These are phyloP conservation scores for Cajanus cajan DNA, from an alignment of 306 rosid species.

Conservation along the genomic window DNA sequence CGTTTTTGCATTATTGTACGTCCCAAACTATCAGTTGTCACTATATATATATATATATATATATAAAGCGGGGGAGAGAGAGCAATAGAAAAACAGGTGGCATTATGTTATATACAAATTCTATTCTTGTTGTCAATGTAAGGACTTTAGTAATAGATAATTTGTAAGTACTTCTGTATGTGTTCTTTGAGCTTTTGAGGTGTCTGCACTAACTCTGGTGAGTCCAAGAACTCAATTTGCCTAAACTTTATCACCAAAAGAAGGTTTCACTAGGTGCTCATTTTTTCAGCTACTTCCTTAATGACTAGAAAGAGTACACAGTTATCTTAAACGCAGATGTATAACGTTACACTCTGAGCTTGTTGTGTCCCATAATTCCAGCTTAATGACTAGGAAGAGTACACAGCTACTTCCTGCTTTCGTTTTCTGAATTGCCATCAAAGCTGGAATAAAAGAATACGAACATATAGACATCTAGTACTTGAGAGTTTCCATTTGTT, in stretches of 20 bases:
- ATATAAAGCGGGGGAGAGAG: background rate
- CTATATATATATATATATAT: background rate
- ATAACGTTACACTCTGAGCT: background rate
- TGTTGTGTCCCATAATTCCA: background rate
- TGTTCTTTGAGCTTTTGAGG: no score
- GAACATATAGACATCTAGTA: background rate
- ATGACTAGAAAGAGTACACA: constrained; percentile 1
- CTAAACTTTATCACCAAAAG: background rate
- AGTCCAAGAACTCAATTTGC: no score
- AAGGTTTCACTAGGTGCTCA: background rate
- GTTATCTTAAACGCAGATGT: background rate
- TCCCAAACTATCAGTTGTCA: constrained; percentile 15
- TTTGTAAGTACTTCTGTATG: no score
- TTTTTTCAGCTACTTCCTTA: background rate
- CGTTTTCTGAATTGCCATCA: background rate
- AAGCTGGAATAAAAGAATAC: background rate
- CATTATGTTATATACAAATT: background rate
- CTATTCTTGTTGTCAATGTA: no score
- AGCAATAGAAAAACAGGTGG: background rate
- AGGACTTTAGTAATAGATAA: no score
- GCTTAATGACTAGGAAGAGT: no score
- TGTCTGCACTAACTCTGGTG: no score
- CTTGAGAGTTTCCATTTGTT: background rate
- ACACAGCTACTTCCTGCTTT: no score
- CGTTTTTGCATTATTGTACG: constrained; percentile 40